Base-by-base conservation (phyloP, 2,329 filamentous ascomycete genomes). In the Sporothrix protearum region DNA sequence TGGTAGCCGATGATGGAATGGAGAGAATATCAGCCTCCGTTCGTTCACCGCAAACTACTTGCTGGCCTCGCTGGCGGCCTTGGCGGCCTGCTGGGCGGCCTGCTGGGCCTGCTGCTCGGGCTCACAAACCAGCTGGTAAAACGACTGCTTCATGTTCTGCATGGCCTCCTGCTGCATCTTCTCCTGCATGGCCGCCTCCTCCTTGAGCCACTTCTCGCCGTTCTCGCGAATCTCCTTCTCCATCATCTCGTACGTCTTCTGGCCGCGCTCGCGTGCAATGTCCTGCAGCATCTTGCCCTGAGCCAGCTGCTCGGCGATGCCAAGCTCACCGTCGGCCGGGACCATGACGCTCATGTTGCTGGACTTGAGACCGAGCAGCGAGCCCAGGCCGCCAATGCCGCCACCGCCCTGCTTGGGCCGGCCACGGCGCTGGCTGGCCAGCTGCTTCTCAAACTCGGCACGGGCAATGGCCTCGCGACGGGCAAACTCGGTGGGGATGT, bases 201-300 rank as follows among this genome's bases (percentile, higher is more conserved):
- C 95, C 84, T 94, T 94, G 76, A 99, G 85, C 93, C 94, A 97
- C 83, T 95, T 93, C 80, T 95, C 93, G 69, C 94, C 96, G 79
- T 98, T 96, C 81, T 96, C 92, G 63, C 91, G 87, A 77, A 99
- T 97, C 83, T 97, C 92, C 82, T 90, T 91, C 81, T 98, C 95
- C 74, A 98, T 86, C 76, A 90, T 83, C 84, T 97, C 89, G 82
- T 98, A 99, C 81, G 94, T 92, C 80, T 91, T 91, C 82, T 94
- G 92, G 45, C 96, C 96, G 67, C 94, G 88, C 83, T 99, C 96
- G 67, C 96, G 90, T 68, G 96, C 94, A 80, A 97, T 90, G 79
- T 99, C 96, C 82, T 94, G 94, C 75, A 97, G 85, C 93, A 98
- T 97, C 87, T 98, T 99, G 77, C 95, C 96, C 81, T 97, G 90